phyloP scores from a whole-genome alignment of 257 asterid species.

The Striga asiatica region DNA sequence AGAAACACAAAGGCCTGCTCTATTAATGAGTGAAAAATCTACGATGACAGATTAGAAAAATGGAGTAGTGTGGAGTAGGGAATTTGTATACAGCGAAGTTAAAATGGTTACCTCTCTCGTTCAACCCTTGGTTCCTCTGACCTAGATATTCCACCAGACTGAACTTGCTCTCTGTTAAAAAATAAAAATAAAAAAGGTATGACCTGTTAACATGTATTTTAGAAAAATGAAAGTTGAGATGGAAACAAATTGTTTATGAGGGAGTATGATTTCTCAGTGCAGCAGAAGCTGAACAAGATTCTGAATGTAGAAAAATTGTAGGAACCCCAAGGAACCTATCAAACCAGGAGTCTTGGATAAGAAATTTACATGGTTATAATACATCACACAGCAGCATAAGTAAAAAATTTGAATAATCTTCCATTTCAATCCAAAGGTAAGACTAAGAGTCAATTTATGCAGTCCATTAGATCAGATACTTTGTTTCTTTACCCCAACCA shows the following conservation, averaged over 20 bases:
- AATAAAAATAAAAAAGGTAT: slow-evolving; percentile 10
- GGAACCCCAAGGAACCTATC: neutral
- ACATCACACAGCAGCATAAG: neutral
- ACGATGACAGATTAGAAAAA: no score
- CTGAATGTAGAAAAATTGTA: neutral
- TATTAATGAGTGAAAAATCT: no score
- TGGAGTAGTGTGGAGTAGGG: no score
- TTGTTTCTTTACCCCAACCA: neutral
- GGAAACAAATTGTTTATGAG: neutral
- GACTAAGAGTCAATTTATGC: neutral
- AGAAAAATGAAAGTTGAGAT: neutral
- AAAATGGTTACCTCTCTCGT: slow-evolving; percentile 69
- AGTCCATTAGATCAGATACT: neutral
- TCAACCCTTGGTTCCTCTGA: slow-evolving; percentile 93
- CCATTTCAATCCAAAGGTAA: neutral
- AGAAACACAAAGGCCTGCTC: no score
- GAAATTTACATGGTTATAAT: neutral
- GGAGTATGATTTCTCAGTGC: neutral
- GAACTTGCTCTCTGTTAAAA: slow-evolving; percentile 75
- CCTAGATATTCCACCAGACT: slow-evolving; percentile 66
- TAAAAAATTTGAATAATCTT: neutral
- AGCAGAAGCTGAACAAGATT: neutral
- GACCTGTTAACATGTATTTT: neutral
- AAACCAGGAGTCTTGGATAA: neutral
- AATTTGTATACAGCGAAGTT: no score